Conservation (phyloP, 352 stramenopile genomes). For the Pythium phragmiticola region DNA sequence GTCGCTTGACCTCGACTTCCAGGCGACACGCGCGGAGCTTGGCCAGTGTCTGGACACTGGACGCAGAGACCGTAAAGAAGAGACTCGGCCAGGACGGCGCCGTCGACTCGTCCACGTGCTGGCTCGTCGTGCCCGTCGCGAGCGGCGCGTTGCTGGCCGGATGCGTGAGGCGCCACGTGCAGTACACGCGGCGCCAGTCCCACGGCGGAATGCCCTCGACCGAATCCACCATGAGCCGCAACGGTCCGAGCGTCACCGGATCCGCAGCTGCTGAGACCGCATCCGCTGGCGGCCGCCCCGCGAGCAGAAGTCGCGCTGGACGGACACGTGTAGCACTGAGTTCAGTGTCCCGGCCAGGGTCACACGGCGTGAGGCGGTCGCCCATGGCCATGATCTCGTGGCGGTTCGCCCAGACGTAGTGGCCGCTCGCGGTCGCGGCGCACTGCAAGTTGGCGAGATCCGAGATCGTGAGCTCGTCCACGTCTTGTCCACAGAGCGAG, state of each 20-base stretch:
- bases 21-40: constrained; percentile 13
- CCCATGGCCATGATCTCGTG: constrained; percentile 18
- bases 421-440: constrained; percentile 9
- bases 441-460: constrained; percentile 20
- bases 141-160: background rate
- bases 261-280: no score
- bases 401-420: constrained; percentile 22
- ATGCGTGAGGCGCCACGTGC: constrained; percentile 10
- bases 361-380: constrained; percentile 14
- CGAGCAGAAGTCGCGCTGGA: no score
- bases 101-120: constrained; percentile 9
- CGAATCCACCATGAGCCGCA: constrained; percentile 6
- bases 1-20: constrained; percentile 18
- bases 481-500: background rate
- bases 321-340: no score
- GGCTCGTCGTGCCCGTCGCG: constrained; percentile 11
- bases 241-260: background rate
- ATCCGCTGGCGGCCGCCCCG: no score
- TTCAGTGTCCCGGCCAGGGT: background rate
- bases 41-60: background rate
- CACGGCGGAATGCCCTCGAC: constrained; percentile 1
- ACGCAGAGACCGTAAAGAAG: constrained; percentile 2
- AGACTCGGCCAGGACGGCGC: constrained; percentile 8
- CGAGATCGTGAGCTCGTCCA: constrained; percentile 9
- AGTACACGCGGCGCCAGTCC: constrained; percentile 22